A percentile compares a stretch with the other conserved stretches of the same genome.
phyloP scores from a whole-genome alignment of 352 stramenopile species.

The Phytophthora hibernalis region DNA sequence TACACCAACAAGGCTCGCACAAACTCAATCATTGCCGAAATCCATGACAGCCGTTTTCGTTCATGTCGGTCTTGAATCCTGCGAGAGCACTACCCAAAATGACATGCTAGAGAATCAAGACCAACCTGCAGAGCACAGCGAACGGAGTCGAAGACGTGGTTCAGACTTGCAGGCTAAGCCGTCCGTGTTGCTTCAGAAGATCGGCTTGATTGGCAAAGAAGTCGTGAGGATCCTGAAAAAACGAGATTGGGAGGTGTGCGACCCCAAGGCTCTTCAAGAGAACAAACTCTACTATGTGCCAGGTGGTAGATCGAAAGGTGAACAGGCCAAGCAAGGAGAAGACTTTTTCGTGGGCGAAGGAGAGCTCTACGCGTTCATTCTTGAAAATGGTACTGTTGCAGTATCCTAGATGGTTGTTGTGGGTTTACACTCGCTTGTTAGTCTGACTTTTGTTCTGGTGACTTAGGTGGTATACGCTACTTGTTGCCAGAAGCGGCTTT shows the following conservation, averaged over 20 bases:
- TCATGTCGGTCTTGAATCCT: neutral
- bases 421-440: neutral
- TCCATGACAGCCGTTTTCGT: neutral
- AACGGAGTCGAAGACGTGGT: constrained; percentile 11
- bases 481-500: constrained; percentile 23
- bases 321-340: constrained; percentile 17
- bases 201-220: constrained; percentile 28
- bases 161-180: constrained; percentile 14
- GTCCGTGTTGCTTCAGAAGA: constrained; percentile 26
- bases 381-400: constrained; percentile 19
- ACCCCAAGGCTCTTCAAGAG: constrained; percentile 26
- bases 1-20: neutral
- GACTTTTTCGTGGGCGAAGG: constrained; percentile 31
- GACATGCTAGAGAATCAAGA: neutral
- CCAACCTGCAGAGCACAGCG: constrained; percentile 4
- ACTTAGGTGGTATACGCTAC: constrained; percentile 21
- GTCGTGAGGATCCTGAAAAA: constrained; percentile 28
- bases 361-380: constrained; percentile 31
- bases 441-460: neutral
- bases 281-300: constrained; percentile 29
- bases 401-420: neutral
- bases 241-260: constrained; percentile 22
- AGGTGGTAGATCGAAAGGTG: constrained; percentile 18
- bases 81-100: constrained; percentile 12
- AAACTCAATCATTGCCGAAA: neutral